These are phyloP conservation scores for Elongisporangium prolatum DNA, from an alignment of 352 stramenopile genomes.

Conservation along the genomic window DNA sequence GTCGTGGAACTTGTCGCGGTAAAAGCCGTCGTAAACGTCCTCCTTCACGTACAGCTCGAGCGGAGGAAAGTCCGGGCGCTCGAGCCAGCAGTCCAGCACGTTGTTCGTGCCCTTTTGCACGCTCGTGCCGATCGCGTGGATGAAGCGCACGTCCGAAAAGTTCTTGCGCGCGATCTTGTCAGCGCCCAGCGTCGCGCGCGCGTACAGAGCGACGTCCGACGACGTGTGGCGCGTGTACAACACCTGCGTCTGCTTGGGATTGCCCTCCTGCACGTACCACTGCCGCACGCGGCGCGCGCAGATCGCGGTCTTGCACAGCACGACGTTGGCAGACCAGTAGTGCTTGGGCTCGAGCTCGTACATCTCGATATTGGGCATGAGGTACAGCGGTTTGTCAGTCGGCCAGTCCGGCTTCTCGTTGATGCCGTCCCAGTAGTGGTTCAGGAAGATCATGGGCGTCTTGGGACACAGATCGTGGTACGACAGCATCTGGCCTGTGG, in stretches of 20 bases:
- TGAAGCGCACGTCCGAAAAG: slow-evolving; percentile 35
- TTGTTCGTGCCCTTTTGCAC: slow-evolving; percentile 45
- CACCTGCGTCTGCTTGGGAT: slow-evolving; percentile 38
- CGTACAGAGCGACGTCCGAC: slow-evolving; percentile 37
- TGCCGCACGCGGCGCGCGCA: slow-evolving; percentile 31
- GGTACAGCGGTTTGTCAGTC: slow-evolving; percentile 25
- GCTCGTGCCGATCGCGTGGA: slow-evolving; percentile 49
- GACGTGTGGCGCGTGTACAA: slow-evolving; percentile 58
- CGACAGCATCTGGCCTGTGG: slow-evolving; percentile 26
- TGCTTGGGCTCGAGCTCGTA: slow-evolving; percentile 46
- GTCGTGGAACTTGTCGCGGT: slow-evolving; percentile 26
- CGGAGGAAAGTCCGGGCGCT: slow-evolving; percentile 35
- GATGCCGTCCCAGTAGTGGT: slow-evolving; percentile 46
- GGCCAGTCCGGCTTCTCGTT: slow-evolving; percentile 24
- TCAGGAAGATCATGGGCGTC: slow-evolving; percentile 38
- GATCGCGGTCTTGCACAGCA: slow-evolving; percentile 58
- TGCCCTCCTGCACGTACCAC: slow-evolving; percentile 56
- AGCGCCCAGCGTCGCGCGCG: slow-evolving; percentile 20
- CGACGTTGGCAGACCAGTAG: slow-evolving; percentile 42
- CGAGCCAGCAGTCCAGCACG: slow-evolving; percentile 57
- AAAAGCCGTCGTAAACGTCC: slow-evolving; percentile 22
- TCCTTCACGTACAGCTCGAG: slow-evolving; percentile 52
- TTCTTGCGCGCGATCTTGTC: slow-evolving; percentile 33
- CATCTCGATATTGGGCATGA: slow-evolving; percentile 50
- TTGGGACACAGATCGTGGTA: slow-evolving; percentile 51